Evolutionary conservation across 768 basidiomycete species (phyloP).

Genomic region (Crucibulum laeve): DNA sequence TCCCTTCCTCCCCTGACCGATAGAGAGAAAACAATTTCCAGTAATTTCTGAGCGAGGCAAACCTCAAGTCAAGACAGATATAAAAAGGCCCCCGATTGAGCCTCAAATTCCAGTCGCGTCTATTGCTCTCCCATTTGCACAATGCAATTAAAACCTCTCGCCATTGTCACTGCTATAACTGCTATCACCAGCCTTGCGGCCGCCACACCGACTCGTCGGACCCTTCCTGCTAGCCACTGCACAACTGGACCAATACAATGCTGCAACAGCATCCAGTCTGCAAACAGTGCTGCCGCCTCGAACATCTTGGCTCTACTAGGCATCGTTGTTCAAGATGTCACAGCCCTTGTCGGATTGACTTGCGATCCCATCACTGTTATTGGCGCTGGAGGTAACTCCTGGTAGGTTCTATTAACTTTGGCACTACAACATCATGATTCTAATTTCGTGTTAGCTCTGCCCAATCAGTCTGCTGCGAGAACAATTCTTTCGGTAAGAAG

Average conservation of each 20-base stretch:
- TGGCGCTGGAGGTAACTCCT: too few species aligned
- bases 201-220: conserved; percentile 18
- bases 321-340: conserved; percentile 16
- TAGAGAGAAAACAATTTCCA: too few species aligned
- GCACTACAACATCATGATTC: neutral
- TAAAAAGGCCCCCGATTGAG: too few species aligned
- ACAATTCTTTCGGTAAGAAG: conserved; percentile 20
- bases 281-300: neutral
- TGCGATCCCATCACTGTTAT: conserved; percentile 22
- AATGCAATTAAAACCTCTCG: conserved; percentile 10
- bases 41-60: too few species aligned
- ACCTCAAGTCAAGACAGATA: too few species aligned
- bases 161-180: conserved; percentile 5
- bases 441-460: conserved; percentile 12
- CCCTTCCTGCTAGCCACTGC: conserved; percentile 11
- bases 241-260: conserved; percentile 21
- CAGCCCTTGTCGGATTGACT: conserved; percentile 17
- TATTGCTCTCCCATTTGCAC: too few species aligned
- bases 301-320: conserved; percentile 17
- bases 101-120: too few species aligned
- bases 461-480: conserved; percentile 24
- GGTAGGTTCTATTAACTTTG: neutral
- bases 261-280: conserved; percentile 21
- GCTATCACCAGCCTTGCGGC: conserved; percentile 13
- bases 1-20: too few species aligned